These are phyloP conservation scores for Ichthyophthirius multifiliis DNA, from an alignment of 169 alveolate genomes.

Conservation along the genomic window DNA sequence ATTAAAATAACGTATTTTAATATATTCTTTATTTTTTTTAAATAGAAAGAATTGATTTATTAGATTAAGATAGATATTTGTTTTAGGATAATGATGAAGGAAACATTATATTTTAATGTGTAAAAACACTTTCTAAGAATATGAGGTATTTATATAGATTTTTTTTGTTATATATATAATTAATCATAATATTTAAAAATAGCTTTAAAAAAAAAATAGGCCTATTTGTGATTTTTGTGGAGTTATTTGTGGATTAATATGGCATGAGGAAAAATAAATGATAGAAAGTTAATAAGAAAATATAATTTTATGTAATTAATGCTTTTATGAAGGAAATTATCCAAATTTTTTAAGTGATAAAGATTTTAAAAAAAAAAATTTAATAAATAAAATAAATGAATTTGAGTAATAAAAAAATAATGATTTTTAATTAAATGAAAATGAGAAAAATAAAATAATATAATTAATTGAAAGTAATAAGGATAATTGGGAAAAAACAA, in stretches of 20 bases:
- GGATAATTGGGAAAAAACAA: conserved; percentile 43
- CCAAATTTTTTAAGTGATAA: conserved; percentile 22
- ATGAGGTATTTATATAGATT: conserved; percentile 22
- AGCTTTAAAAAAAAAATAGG: conserved; percentile 33
- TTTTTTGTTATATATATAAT: conserved; percentile 25
- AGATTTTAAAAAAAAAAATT: conserved; percentile 19
- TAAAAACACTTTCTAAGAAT: conserved; percentile 51
- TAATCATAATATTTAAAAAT: conserved; percentile 26
- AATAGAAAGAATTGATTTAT: conserved; percentile 37
- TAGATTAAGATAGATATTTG: conserved; percentile 33
- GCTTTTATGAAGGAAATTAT: conserved; percentile 30
- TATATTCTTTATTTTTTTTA: conserved; percentile 34
- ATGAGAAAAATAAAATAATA: neutral
- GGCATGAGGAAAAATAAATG: conserved; percentile 59
- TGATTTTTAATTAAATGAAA: neutral
- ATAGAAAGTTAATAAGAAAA: conserved; percentile 14
- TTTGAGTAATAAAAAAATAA: too few species aligned
- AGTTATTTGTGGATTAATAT: conserved; percentile 70
- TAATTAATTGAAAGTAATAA: conserved; percentile 32
- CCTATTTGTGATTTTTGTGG: conserved; percentile 83
- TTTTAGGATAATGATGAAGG: conserved; percentile 30
- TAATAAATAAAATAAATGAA: conserved; percentile 6
- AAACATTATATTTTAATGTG: conserved; percentile 33
- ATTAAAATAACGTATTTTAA: too few species aligned
- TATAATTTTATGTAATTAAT: conserved; percentile 26